These are phyloP conservation scores for Nemania serpens DNA, from an alignment of 2,329 filamentous ascomycete species.

Conservation along the genomic window DNA sequence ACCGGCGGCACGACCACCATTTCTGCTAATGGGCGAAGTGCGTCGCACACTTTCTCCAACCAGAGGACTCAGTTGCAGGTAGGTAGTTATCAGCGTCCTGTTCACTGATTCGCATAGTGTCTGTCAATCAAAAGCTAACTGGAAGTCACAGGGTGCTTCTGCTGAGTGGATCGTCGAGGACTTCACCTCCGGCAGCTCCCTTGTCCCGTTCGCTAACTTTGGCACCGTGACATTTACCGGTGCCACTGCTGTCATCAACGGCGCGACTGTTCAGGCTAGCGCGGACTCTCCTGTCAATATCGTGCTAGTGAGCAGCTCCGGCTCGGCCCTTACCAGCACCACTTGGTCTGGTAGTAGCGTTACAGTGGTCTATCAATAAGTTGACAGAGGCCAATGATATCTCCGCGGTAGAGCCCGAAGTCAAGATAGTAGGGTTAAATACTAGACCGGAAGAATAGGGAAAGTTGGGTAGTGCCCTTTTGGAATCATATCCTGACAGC, in stretches of 20 bases:
- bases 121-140: conserved; percentile 1
- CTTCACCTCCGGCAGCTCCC: conserved; percentile 14
- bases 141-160: conserved; percentile 8
- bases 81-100: neutral
- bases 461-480: too few relatives aligned
- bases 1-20: conserved; percentile 19
- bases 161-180: conserved; percentile 28
- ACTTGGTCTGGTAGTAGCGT: conserved; percentile 15
- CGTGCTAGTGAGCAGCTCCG: conserved; percentile 15
- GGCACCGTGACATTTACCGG: conserved; percentile 25
- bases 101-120: neutral
- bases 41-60: conserved; percentile 22
- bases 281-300: conserved; percentile 16
- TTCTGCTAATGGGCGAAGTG: conserved; percentile 15
- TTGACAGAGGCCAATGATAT: neutral
- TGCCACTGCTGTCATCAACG: conserved; percentile 22
- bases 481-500: too few relatives aligned
- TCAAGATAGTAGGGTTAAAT: too few relatives aligned
- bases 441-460: too few relatives aligned
- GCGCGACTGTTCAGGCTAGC: conserved; percentile 16
- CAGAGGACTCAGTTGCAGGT: conserved; percentile 23
- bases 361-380: conserved; percentile 13
- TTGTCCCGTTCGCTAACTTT: conserved; percentile 26
- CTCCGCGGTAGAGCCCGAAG: neutral
- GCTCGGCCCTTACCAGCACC: conserved; percentile 14